Evolutionary conservation across 164 flowering plant genomes (phyloP).

Genomic region (Vitis labrusca): DNA sequence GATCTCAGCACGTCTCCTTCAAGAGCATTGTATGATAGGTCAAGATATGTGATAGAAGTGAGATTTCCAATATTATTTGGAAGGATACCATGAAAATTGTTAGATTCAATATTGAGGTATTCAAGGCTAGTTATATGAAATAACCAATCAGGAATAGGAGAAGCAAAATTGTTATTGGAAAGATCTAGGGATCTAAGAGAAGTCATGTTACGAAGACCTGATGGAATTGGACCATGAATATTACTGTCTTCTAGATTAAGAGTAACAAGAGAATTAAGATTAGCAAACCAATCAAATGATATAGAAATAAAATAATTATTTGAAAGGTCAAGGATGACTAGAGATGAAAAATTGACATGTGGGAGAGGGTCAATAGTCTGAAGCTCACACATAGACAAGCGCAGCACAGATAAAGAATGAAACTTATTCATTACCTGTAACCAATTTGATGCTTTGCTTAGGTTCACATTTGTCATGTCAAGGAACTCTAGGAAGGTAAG

Average conservation of each 20-base stretch:
- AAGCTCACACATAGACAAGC: constrained; percentile 7
- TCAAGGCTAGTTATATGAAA: not conserved
- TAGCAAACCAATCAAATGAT: not conserved
- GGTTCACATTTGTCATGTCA: constrained; percentile 4
- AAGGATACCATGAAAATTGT: not conserved
- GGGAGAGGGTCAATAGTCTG: not conserved
- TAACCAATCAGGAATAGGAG: not conserved
- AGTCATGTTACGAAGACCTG: not conserved
- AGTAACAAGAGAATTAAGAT: not conserved
- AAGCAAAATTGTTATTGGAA: too few species aligned
- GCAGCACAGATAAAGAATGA: constrained; percentile 14
- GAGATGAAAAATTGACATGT: not conserved
- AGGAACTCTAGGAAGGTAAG: constrained; percentile 19
- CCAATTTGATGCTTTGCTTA: not conserved
- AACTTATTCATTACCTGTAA: constrained; percentile 9
- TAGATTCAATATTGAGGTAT: not conserved
- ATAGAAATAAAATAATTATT: not conserved
- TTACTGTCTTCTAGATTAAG: not conserved
- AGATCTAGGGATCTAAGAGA: too few species aligned
- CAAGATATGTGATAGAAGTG: not conserved
- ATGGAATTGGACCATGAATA: not conserved
- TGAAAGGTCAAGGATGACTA: not conserved
- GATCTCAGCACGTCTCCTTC: not conserved
- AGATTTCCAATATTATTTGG: not conserved
- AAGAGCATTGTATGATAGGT: constrained; percentile 1